A percentile compares a stretch with the other conserved stretches of the same genome.
phyloP scores from a whole-genome alignment of 768 basidiomycete species.

The Psilocybe tampanensis region DNA sequence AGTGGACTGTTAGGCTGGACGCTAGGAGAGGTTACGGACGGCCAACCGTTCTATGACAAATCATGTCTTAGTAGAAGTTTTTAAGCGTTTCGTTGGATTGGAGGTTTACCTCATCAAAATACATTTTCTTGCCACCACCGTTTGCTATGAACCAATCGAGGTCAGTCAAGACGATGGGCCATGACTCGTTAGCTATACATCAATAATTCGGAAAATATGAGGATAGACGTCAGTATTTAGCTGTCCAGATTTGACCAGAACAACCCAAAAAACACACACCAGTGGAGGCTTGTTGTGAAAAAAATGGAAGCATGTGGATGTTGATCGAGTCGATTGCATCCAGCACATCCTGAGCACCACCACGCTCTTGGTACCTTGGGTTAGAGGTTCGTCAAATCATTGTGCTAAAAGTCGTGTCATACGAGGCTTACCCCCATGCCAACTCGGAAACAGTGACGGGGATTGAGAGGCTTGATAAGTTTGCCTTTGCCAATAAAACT shows the following conservation, averaged over 20 bases:
- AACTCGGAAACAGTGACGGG: constrained; percentile 72
- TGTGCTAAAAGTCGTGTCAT: constrained; percentile 4
- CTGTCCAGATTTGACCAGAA: background rate
- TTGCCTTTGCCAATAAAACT: constrained; percentile 50
- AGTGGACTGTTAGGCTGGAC: constrained; percentile 66
- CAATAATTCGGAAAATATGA: background rate
- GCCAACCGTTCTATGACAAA: constrained; percentile 70
- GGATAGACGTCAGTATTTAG: background rate
- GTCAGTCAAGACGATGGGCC: constrained; percentile 63
- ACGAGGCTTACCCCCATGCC: constrained; percentile 56
- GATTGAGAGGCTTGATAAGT: constrained; percentile 54
- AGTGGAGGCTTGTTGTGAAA: constrained; percentile 55
- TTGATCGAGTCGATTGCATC: constrained; percentile 66
- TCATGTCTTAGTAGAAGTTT: background rate
- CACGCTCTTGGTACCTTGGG: constrained; percentile 39
- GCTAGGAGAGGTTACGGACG: constrained; percentile 58
- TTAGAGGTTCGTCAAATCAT: background rate
- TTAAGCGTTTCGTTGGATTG: background rate
- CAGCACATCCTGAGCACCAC: constrained; percentile 56
- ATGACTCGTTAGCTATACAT: constrained; percentile 52
- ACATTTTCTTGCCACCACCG: constrained; percentile 72
- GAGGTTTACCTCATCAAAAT: constrained; percentile 62
- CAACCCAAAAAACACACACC: constrained; percentile 34
- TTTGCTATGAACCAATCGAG: constrained; percentile 68
- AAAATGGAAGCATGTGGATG: constrained; percentile 74